Evolutionary conservation across 257 asterid species (phyloP).

Genomic region (Cordia subcordata): DNA sequence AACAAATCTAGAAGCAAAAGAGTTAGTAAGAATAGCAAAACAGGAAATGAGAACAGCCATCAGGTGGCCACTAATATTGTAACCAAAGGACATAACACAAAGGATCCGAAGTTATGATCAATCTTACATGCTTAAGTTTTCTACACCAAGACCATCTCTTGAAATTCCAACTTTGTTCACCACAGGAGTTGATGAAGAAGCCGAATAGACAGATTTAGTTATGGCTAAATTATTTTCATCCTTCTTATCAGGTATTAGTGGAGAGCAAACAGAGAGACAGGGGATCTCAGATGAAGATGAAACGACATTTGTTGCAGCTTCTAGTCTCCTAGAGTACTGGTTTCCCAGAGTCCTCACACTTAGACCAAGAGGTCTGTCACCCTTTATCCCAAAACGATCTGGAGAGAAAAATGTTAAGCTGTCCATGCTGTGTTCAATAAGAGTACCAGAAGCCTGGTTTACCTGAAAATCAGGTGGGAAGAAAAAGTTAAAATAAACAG

Average conservation of each 20-base stretch:
- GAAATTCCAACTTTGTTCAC: slow-evolving; percentile 48
- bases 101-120: background rate
- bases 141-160: slow-evolving; percentile 42
- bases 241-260: slow-evolving; percentile 46
- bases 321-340: slow-evolving; percentile 34
- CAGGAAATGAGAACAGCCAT: background rate
- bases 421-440: slow-evolving; percentile 52
- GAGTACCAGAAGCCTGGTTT: slow-evolving; percentile 41
- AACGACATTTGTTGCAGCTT: slow-evolving; percentile 38
- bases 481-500: background rate
- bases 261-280: slow-evolving; percentile 59
- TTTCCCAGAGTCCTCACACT: slow-evolving; percentile 40
- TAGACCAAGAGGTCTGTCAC: slow-evolving; percentile 32
- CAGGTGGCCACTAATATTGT: background rate
- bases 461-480: slow-evolving; percentile 28
- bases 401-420: slow-evolving; percentile 51
- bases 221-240: slow-evolving; percentile 47
- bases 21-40: slow-evolving; percentile 2
- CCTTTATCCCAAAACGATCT: slow-evolving; percentile 45
- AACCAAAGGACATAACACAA: slow-evolving; percentile 2
- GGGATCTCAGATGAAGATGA: slow-evolving; percentile 46
- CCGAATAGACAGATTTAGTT: slow-evolving; percentile 44
- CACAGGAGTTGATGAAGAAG: slow-evolving; percentile 36
- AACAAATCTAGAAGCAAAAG: slow-evolving; percentile 40
- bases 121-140: slow-evolving; percentile 64